Base-by-base conservation (phyloP, 2,329 filamentous ascomycete species). In the Coniochaeta prunicola region DNA sequence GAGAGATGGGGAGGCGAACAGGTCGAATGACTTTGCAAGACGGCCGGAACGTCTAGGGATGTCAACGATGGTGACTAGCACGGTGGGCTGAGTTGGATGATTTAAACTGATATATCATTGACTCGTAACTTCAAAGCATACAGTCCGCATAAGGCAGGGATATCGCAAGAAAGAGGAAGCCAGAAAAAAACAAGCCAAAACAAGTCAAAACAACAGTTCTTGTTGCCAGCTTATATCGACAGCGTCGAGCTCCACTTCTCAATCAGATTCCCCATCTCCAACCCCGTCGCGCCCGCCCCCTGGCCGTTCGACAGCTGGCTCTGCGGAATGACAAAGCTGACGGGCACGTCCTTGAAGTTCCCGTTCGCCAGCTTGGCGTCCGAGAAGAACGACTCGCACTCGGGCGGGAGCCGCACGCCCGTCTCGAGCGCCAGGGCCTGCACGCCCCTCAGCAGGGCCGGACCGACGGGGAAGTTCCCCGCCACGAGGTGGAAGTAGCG, bases 171-270 rank as follows among this genome's bases (percentile, higher is more conserved):
- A 31, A 33, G 31, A 7, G 24, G 21, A 28, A 31, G 12, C 4
- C 33, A 33, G 19, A 54, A 31, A 13, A 34, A 54, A 33, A 7
- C 8, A n/a, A 33, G n/a, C 7, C 2, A 12, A 28, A 30, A 21
- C 13, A 15, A 3, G 26, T 12, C 36, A 40, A 17, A 40, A 40
- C 36, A 34, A 8, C 31, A 34, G 7, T 7, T 34, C 31, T 13
- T n/a, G n/a, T n/a, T 4, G 36, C 10, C 36, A 38, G 36, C 26
- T n/a, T 50, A 50, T 50, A 50, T 50, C 24, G 45, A 50, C 45
- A 50, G 28, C 9, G 45, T 50, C n/a, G 54, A 19, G 36, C 54
- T 56, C 54, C 54, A 56, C 34, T 56, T 56, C 54, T 56, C 54
- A 12, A 56, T 56, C 26, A 56, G 17, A n/a, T 56, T 56, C 15